Conservation (phyloP, 306 rosid genomes). For the Dryas alaskensis region DNA sequence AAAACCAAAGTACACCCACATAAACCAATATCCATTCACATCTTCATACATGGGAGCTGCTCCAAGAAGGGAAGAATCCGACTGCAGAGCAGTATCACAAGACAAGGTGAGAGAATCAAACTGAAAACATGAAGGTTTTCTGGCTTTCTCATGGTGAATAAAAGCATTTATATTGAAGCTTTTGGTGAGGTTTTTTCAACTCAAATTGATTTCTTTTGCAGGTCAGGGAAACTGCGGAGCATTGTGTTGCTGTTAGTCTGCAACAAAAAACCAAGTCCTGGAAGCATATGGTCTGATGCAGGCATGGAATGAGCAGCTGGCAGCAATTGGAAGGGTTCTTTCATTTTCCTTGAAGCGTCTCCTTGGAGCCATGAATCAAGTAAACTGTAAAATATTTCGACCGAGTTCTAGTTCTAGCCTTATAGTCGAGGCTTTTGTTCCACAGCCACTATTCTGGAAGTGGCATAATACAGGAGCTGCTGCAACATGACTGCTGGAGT, state of each 20-base stretch:
- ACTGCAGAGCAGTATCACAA: slow-evolving; percentile 6
- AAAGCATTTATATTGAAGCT: slow-evolving; percentile 3
- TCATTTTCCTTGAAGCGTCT: neutral
- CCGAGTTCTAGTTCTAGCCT: neutral
- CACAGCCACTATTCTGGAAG: neutral
- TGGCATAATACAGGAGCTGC: no score
- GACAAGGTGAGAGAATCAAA: slow-evolving; percentile 46
- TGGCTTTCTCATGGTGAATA: neutral
- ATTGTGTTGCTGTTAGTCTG: neutral
- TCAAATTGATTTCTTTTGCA: slow-evolving; percentile 30
- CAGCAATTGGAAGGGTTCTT: slow-evolving; percentile 6
- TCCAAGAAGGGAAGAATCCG: slow-evolving; percentile 14
- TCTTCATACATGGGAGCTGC: neutral
- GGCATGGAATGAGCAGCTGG: neutral
- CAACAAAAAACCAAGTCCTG: neutral
- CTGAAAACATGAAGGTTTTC: slow-evolving; percentile 12
- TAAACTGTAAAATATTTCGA: neutral
- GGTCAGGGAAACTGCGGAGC: slow-evolving; percentile 31
- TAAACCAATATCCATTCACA: neutral
- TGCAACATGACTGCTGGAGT: neutral
- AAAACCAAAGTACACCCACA: neutral
- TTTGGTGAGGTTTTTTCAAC: neutral
- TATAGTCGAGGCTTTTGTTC: no score
- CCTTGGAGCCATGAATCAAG: neutral
- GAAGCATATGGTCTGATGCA: slow-evolving; percentile 6